Percentiles rank a stretch among this genome's conserved stretches.
phyloP scores from a whole-genome alignment of 2,329 filamentous ascomycete species.

The Laburnicola sp. region DNA sequence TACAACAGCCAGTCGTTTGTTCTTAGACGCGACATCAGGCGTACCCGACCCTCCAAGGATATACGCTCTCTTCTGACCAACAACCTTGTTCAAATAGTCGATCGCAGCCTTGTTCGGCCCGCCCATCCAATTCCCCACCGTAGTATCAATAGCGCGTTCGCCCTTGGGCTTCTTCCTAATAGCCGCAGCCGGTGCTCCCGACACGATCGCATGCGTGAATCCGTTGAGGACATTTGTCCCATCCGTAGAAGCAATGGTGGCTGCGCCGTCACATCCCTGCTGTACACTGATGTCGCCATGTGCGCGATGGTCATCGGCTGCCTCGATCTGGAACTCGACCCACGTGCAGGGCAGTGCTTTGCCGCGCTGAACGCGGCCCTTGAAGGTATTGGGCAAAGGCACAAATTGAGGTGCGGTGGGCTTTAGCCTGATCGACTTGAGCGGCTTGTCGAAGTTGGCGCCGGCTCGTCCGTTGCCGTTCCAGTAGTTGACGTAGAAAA shows the following conservation, averaged over 20 bases:
- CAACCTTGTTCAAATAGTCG: conserved; percentile 15
- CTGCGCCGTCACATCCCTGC: conserved; percentile 48
- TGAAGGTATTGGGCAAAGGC: conserved; percentile 27
- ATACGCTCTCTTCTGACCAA: conserved; percentile 10
- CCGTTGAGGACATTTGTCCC: conserved; percentile 29
- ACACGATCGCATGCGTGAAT: conserved; percentile 34
- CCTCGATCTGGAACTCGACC: conserved; percentile 48
- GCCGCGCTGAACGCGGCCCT: conserved; percentile 49
- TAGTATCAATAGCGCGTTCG: conserved; percentile 40
- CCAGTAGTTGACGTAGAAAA: conserved; percentile 50
- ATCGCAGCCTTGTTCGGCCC: conserved; percentile 43
- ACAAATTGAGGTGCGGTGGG: conserved; percentile 39
- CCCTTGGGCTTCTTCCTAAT: conserved; percentile 40
- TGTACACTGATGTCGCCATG: conserved; percentile 47
- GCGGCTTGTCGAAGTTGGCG: conserved; percentile 47
- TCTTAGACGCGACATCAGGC: conserved; percentile 10
- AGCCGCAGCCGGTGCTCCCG: conserved; percentile 41
- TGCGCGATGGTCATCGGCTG: conserved; percentile 41
- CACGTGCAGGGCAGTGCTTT: conserved; percentile 45
- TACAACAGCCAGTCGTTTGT: conserved; percentile 8
- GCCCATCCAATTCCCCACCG: conserved; percentile 47
- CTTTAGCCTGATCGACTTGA: conserved; percentile 40
- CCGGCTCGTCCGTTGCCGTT: conserved; percentile 47
- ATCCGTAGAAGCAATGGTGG: conserved; percentile 45
- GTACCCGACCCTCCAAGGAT: conserved; percentile 8